Conservation (phyloP, 805 yeast species). For the Nakazawaea wyomingensis region DNA sequence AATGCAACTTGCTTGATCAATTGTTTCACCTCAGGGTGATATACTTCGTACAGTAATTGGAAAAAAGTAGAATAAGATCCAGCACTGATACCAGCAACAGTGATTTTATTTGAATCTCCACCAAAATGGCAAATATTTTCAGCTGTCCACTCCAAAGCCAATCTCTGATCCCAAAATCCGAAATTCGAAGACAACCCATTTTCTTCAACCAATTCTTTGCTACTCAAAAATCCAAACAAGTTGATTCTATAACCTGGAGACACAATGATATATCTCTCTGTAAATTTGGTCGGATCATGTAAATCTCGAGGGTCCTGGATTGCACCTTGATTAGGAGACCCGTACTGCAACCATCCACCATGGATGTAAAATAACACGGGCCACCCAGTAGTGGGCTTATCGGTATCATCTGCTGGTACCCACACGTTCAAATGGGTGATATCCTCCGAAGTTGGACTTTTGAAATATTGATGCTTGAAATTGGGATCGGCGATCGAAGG, state of each 20-base stretch:
- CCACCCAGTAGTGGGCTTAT: constrained; percentile 34
- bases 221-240: constrained; percentile 31
- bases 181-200: constrained; percentile 24
- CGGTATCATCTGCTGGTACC: constrained; percentile 20
- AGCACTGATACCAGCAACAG: constrained; percentile 43
- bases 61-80: constrained; percentile 40
- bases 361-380: constrained; percentile 37
- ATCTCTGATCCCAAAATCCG: constrained; percentile 44
- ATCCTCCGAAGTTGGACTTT: constrained; percentile 23
- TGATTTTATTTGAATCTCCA: constrained; percentile 37
- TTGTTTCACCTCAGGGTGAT: constrained; percentile 33
- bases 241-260: constrained; percentile 37
- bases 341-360: constrained; percentile 40
- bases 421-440: constrained; percentile 30
- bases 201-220: constrained; percentile 32
- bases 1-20: constrained; percentile 33
- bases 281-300: constrained; percentile 23
- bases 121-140: constrained; percentile 39
- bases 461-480: constrained; percentile 11
- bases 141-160: constrained; percentile 42
- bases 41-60: constrained; percentile 37
- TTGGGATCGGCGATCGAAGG: constrained; percentile 26
- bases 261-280: constrained; percentile 31
- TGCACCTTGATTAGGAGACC: constrained; percentile 22
- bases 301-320: constrained; percentile 19